These are phyloP conservation scores for Acorus gramineus DNA, from an alignment of 106 monocot species.

Conservation along the genomic window DNA sequence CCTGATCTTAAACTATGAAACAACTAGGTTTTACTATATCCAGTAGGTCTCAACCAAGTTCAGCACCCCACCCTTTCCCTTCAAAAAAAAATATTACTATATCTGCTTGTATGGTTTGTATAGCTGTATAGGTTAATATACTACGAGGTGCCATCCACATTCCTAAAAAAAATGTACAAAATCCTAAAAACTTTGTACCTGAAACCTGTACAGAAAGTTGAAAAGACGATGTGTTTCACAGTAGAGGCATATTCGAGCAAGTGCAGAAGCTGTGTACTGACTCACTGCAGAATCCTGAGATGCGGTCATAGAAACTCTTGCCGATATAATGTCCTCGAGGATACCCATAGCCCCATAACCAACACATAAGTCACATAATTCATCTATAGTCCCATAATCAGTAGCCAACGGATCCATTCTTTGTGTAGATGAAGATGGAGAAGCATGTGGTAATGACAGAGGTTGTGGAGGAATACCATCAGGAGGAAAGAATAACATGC, in stretches of 20 bases:
- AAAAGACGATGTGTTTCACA: conserved; percentile 87
- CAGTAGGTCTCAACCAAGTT: no score
- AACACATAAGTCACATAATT: conserved; percentile 80
- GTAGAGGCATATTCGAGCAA: conserved; percentile 76
- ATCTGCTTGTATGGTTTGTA: no score
- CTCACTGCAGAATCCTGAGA: conserved; percentile 36
- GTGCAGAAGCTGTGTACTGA: conserved; percentile 47
- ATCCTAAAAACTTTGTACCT: conserved; percentile 30
- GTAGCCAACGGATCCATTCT: conserved; percentile 66
- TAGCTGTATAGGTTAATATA: no score
- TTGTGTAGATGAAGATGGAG: conserved; percentile 41
- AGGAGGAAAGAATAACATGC: conserved; percentile 73
- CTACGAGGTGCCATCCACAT: no score
- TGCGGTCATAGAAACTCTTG: conserved; percentile 24
- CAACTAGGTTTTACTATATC: no score
- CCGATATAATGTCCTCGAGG: conserved; percentile 47
- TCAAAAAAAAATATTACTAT: no score
- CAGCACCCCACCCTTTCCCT: no score
- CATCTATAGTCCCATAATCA: conserved; percentile 94
- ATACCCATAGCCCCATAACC: conserved; percentile 69
- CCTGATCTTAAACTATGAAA: no score
- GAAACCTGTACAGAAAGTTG: conserved; percentile 87
- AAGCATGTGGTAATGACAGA: conserved; percentile 27
- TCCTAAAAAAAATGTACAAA: no score
- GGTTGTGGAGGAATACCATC: conserved; percentile 32